Evolutionary conservation across 1,284 basidiomycete genomes (phyloP).

Genomic region (Malassezia nana): DNA sequence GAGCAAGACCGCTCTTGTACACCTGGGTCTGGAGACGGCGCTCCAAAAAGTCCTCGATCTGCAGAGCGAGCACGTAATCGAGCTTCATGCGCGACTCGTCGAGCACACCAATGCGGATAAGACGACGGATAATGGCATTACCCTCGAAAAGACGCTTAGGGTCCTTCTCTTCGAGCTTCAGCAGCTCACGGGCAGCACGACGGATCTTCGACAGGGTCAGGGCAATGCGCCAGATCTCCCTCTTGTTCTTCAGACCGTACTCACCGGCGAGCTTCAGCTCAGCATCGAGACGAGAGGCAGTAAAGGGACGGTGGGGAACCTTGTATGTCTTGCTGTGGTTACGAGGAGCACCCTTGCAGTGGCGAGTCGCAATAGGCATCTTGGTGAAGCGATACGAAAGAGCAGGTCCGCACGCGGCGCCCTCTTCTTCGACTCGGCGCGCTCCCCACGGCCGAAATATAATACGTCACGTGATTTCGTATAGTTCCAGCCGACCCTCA

Average conservation of each 20-base stretch:
- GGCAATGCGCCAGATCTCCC: slow-evolving; percentile 99
- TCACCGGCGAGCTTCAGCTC: slow-evolving; percentile 99
- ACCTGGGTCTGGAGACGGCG: slow-evolving; percentile 97
- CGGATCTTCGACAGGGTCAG: slow-evolving; percentile 95
- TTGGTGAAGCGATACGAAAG: slow-evolving; percentile 11
- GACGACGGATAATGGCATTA: slow-evolving; percentile 96
- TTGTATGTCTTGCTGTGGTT: slow-evolving; percentile 49
- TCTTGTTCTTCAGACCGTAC: slow-evolving; percentile 99
- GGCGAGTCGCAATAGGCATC: slow-evolving; percentile 35
- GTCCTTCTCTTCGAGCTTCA: slow-evolving; percentile 99
- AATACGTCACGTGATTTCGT: slow-evolving; percentile 15
- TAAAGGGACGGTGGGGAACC: slow-evolving; percentile 93
- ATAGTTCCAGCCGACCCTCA: slow-evolving; percentile 8
- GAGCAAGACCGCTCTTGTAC: slow-evolving; percentile 96
- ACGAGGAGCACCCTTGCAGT: slow-evolving; percentile 42
- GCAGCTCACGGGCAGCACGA: slow-evolving; percentile 98
- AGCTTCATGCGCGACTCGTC: slow-evolving; percentile 85
- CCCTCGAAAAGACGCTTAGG: slow-evolving; percentile 99
- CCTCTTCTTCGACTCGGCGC: slow-evolving; percentile 7
- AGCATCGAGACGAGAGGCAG: slow-evolving; percentile 94
- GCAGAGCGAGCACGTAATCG: slow-evolving; percentile 95
- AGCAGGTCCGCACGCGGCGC: neutral
- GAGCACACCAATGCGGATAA: slow-evolving; percentile 98
- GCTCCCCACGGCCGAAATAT: slow-evolving; percentile 11
- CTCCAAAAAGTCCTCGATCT: slow-evolving; percentile 99